Base-by-base conservation (phyloP, 202 grass and related monocot genomes). In the Saccharum hybrid region DNA sequence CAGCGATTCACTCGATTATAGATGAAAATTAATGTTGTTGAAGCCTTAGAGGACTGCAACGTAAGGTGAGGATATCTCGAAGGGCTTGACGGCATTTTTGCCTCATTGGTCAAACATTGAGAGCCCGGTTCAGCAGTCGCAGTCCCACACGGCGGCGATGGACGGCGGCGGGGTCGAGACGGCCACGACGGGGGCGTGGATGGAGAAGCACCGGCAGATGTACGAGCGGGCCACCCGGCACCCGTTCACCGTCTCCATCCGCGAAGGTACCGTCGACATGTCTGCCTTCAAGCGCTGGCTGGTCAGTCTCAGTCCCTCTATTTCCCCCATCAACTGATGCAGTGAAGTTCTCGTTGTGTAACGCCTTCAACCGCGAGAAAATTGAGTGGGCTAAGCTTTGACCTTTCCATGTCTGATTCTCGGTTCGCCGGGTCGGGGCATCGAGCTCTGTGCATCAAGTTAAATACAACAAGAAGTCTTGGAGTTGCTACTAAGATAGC, bases 251-350 rank as follows among this genome's bases (percentile, higher is more conserved):
- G 79, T 89, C 78, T 81, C 91, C 63, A 97, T 97, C 87, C 83
- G 82, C 70, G 87, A 97, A 12, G 95, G 95, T 39, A 81, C 90
- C 69, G 74, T 93, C 76, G 92, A 94, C 30, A 12, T 88, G 72
- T 56, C 90, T 77, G 81, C 87, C 68, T 97, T 97, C 92, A 91
- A 90, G 71, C 92, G 88, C 60, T 94, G 95, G 95, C 90, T 94
- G 11, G 95, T 94, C 40, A 91, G 76, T 75, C 68, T 94, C 40
- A 90, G 76, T 76, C 64, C 74, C 71, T 63, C 70, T 11, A 22
- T 36, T 21, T 23, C 36, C 6, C 6, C 72, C 30, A 0, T 46
- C 30, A 6, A 8, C 34, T 39, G 41, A 79, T 72, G 22, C 60
- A 36, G 68, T 9, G 33, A 2, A 16, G 21, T 30, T 74, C 2